A percentile compares a stretch with the other conserved stretches of the same genome.
phyloP scores from a whole-genome alignment of 2,329 filamentous ascomycete species.

The Trichoderma koningii region DNA sequence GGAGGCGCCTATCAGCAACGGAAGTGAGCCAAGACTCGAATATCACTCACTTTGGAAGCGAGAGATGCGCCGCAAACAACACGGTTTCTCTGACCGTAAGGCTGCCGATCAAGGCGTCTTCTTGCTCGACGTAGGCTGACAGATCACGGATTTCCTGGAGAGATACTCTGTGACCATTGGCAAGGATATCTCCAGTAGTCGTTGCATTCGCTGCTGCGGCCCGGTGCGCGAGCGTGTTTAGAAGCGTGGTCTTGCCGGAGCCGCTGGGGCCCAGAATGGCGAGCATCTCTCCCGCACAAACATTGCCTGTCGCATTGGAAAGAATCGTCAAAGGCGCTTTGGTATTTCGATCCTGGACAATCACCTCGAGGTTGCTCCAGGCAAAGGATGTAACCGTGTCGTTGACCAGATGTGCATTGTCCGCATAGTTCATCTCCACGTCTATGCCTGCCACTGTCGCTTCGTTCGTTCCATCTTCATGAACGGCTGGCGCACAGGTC shows the following conservation, averaged over 20 bases:
- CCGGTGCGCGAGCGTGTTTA: slow-evolving; percentile 70
- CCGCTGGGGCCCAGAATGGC: slow-evolving; percentile 79
- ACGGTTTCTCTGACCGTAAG: slow-evolving; percentile 80
- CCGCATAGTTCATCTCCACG: not conserved
- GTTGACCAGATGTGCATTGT: not conserved
- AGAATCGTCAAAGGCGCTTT: slow-evolving; percentile 3
- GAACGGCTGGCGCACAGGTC: too few species aligned
- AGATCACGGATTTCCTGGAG: slow-evolving; percentile 62
- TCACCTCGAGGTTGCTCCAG: not conserved
- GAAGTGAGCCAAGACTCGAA: not conserved
- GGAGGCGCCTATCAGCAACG: not conserved
- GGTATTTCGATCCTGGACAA: not conserved
- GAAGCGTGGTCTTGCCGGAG: slow-evolving; percentile 78
- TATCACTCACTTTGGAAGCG: slow-evolving; percentile 32
- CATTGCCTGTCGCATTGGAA: slow-evolving; percentile 22
- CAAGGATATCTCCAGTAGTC: slow-evolving; percentile 51
- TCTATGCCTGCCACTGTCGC: not conserved
- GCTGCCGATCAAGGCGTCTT: slow-evolving; percentile 79
- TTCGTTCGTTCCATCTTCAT: not conserved
- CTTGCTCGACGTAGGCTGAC: slow-evolving; percentile 81
- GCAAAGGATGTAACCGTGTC: not conserved
- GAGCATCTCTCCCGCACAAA: slow-evolving; percentile 62
- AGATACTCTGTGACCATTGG: slow-evolving; percentile 61
- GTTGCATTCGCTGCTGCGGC: slow-evolving; percentile 40
- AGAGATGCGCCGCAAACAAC: slow-evolving; percentile 52